phyloP scores from a whole-genome alignment of 2,329 filamentous ascomycete species.

The Microdochium nivale region DNA sequence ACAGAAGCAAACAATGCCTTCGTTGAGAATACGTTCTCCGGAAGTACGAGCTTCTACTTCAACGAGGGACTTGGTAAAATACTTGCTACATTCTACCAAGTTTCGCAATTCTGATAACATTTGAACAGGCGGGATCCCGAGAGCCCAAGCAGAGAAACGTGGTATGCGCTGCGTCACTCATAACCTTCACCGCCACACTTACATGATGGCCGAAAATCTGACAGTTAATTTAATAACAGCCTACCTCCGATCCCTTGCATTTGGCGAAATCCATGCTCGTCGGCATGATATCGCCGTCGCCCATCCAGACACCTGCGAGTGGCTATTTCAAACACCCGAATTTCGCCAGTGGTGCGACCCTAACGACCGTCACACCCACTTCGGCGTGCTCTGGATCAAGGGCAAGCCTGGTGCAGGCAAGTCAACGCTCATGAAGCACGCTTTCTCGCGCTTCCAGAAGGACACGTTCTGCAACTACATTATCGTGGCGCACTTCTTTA shows the following conservation, averaged over 20 bases:
- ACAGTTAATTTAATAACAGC: neutral
- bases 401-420: slow-evolving; percentile 18
- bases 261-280: slow-evolving; percentile 8
- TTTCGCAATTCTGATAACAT: too few species aligned
- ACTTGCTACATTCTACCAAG: too few species aligned
- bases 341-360: slow-evolving; percentile 11
- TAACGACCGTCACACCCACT: slow-evolving; percentile 3
- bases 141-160: too few species aligned
- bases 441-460: slow-evolving; percentile 2
- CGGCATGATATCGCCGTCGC: slow-evolving; percentile 6
- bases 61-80: too few species aligned
- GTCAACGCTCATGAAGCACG: slow-evolving; percentile 15
- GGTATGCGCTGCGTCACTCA: too few species aligned
- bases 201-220: too few species aligned
- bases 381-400: slow-evolving; percentile 18
- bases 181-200: too few species aligned
- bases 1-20: too few species aligned
- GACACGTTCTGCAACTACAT: slow-evolving; percentile 1
- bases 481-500: slow-evolving; percentile 12
- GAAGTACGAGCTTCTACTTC: too few species aligned
- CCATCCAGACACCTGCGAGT: slow-evolving; percentile 10
- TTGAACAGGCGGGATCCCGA: too few species aligned
- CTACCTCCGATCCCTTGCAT: slow-evolving; percentile 7
- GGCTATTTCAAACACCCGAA: slow-evolving; percentile 10
- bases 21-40: too few species aligned